A percentile compares a stretch with the other conserved stretches of the same genome.
phyloP scores from a whole-genome alignment of 2,329 filamentous ascomycete genomes.

The Tolypocladium nubicola region DNA sequence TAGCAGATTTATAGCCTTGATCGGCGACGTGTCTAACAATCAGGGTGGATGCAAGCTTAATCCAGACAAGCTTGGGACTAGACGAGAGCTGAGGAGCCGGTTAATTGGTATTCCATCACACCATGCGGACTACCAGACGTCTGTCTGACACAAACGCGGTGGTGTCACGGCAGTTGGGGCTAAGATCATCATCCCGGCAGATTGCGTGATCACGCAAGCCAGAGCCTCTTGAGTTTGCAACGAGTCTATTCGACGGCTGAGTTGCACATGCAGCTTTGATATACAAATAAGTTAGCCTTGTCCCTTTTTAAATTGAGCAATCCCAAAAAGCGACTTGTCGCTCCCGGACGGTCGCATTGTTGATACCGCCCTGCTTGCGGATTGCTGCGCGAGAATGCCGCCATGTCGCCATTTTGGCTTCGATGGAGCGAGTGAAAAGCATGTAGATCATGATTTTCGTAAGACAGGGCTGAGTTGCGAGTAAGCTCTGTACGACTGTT shows the following conservation, averaged over 20 bases:
- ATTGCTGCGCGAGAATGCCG: not conserved
- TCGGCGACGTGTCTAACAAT: too few species aligned
- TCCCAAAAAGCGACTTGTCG: not conserved
- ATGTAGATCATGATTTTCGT: constrained; percentile 1
- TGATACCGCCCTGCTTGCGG: not conserved
- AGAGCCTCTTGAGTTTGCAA: not conserved
- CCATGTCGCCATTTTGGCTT: constrained; percentile 9
- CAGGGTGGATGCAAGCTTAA: too few species aligned
- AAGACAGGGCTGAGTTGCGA: not conserved
- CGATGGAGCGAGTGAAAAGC: constrained; percentile 1
- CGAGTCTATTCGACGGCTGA: not conserved
- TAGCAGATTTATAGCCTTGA: too few species aligned
- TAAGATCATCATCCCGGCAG: not conserved
- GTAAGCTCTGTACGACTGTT: not conserved
- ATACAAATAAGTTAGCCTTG: not conserved
- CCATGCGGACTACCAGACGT: too few species aligned
- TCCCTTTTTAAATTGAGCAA: not conserved
- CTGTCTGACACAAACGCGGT: not conserved
- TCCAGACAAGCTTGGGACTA: too few species aligned
- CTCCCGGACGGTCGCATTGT: not conserved
- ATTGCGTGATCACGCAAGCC: not conserved
- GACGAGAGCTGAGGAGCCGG: too few species aligned
- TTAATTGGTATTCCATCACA: too few species aligned
- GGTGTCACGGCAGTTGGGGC: not conserved
- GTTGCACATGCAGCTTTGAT: not conserved